These are phyloP conservation scores for Acarospora socialis DNA, from an alignment of 2,329 filamentous ascomycete genomes.

Conservation along the genomic window DNA sequence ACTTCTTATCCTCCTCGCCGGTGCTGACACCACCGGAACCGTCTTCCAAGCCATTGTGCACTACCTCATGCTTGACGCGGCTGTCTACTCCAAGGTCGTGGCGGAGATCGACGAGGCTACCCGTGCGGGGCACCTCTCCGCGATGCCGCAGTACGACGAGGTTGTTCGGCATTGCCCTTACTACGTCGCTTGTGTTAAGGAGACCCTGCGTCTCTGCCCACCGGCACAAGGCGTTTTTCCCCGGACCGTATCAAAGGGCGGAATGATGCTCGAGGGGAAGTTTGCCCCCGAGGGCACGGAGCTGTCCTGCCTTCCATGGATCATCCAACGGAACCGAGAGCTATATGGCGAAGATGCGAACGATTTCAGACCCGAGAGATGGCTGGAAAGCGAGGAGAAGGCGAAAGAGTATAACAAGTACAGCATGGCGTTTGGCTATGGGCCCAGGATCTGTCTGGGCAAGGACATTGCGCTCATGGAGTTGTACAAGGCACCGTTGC, in stretches of 20 bases:
- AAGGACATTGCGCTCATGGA: constrained; percentile 40
- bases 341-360: constrained; percentile 30
- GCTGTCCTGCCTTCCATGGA: constrained; percentile 34
- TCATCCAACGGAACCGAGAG: constrained; percentile 30
- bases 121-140: constrained; percentile 19
- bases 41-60: constrained; percentile 35
- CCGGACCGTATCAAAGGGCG: constrained; percentile 26
- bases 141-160: constrained; percentile 29
- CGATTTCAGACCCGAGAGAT: constrained; percentile 28
- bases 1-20: constrained; percentile 37
- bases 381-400: constrained; percentile 24
- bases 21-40: constrained; percentile 39
- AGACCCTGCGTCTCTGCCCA: constrained; percentile 37
- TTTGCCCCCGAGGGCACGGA: constrained; percentile 30
- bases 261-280: constrained; percentile 26
- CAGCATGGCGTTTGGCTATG: constrained; percentile 38
- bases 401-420: constrained; percentile 33
- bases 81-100: constrained; percentile 34
- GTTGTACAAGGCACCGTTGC: constrained; percentile 32
- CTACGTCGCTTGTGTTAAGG: constrained; percentile 37
- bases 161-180: constrained; percentile 30
- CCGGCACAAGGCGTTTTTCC: constrained; percentile 39
- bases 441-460: constrained; percentile 34
- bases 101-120: constrained; percentile 30
- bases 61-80: constrained; percentile 26